Conservation (phyloP, 2,329 filamentous ascomycete species). For the Cercospora sp. region DNA sequence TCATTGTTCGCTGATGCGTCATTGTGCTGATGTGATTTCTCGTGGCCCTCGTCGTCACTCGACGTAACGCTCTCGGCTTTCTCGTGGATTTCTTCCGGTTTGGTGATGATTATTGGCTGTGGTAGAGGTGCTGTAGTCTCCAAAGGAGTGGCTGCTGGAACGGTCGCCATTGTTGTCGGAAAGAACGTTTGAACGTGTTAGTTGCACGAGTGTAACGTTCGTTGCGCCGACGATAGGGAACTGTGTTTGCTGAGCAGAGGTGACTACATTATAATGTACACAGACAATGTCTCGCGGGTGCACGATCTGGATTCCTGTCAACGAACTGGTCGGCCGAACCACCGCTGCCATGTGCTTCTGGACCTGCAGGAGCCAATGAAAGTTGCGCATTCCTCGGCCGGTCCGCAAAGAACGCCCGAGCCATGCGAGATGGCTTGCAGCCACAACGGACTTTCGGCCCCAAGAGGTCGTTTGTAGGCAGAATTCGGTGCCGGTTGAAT, state of each 20-base stretch:
- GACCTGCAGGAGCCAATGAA: background rate
- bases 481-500: background rate
- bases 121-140: constrained; percentile 4
- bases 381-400: background rate
- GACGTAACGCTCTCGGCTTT: constrained; percentile 16
- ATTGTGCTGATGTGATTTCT: background rate
- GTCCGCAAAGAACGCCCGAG: background rate
- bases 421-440: background rate
- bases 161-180: constrained; percentile 10
- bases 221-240: background rate
- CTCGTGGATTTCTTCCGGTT: constrained; percentile 8
- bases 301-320: background rate
- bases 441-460: constrained; percentile 5
- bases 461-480: background rate
- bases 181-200: background rate
- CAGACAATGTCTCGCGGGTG: constrained; percentile 27
- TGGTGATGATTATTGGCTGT: background rate
- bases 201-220: background rate
- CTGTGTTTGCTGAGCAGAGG: background rate
- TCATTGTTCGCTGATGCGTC: background rate
- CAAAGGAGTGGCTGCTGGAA: constrained; percentile 8
- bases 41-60: constrained; percentile 3
- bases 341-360: background rate
- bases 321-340: background rate
- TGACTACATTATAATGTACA: background rate